Evolutionary conservation across 441 rosid genomes (phyloP).

Genomic region (Brassica balearica): DNA sequence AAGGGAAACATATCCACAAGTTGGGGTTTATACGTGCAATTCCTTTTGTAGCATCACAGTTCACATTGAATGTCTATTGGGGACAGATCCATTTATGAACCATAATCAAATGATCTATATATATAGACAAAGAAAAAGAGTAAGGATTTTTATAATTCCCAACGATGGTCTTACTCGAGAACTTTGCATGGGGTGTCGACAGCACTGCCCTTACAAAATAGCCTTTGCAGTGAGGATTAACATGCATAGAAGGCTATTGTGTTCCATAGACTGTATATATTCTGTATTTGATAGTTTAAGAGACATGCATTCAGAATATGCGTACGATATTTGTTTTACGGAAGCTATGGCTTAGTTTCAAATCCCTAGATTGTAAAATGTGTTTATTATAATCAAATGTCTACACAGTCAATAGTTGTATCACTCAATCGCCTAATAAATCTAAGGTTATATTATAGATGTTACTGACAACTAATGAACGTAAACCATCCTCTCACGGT

Average conservation of each 20-base stretch:
- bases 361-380: too few relatives aligned
- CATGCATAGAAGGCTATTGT: background rate
- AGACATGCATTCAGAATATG: too few relatives aligned
- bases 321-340: too few relatives aligned
- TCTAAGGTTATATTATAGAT: too few relatives aligned
- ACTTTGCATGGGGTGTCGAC: background rate
- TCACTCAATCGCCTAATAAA: too few relatives aligned
- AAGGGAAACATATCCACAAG: background rate
- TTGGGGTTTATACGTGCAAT: background rate
- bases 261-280: background rate
- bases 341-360: too few relatives aligned
- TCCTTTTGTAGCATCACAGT: background rate
- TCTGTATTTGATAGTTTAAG: too few relatives aligned
- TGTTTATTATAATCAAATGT: too few relatives aligned
- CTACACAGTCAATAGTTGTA: too few relatives aligned
- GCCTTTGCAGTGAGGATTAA: background rate
- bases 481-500: too few relatives aligned
- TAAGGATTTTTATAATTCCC: background rate
- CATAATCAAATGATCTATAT: background rate
- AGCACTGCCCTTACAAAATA: background rate
- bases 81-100: background rate
- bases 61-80: background rate
- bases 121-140: too few relatives aligned
- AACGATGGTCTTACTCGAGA: background rate
- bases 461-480: too few relatives aligned